phyloP scores from a whole-genome alignment of 2,329 filamentous ascomycete genomes.

The Sphaerulina vaccinii region DNA sequence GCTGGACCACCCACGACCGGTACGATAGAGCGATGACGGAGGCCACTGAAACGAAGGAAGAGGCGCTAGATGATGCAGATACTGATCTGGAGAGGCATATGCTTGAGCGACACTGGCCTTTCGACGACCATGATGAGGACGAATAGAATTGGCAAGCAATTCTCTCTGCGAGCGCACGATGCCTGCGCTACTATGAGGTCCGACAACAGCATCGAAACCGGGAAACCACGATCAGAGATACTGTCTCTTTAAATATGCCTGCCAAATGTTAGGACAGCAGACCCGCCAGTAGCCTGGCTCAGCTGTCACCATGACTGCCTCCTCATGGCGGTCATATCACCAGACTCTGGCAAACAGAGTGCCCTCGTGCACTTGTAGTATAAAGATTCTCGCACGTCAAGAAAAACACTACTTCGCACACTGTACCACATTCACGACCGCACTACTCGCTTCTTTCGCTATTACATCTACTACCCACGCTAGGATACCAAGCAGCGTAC shows the following conservation, averaged over 20 bases:
- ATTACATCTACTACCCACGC: not conserved
- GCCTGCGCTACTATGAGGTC: too few species aligned
- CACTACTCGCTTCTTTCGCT: not conserved
- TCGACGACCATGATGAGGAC: not conserved
- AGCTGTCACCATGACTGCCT: not conserved
- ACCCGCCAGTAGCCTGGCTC: not conserved
- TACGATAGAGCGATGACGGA: not conserved
- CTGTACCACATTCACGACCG: not conserved
- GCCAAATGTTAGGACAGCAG: not conserved
- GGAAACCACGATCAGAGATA: too few species aligned
- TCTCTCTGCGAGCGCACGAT: too few species aligned
- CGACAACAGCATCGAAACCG: too few species aligned
- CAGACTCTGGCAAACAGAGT: not conserved
- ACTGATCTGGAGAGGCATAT: not conserved
- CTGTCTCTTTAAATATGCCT: too few species aligned
- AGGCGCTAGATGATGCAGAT: not conserved
- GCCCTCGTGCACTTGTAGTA: not conserved
- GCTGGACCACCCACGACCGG: not conserved
- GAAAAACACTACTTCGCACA: not conserved
- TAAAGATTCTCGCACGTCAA: not conserved
- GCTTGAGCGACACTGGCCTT: not conserved
- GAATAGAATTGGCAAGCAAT: too few species aligned
- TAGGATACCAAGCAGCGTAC: not conserved
- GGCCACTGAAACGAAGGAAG: not conserved
- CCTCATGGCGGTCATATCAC: not conserved